These are phyloP conservation scores for Vachellia collinsii DNA, from an alignment of 306 rosid species.

Conservation along the genomic window DNA sequence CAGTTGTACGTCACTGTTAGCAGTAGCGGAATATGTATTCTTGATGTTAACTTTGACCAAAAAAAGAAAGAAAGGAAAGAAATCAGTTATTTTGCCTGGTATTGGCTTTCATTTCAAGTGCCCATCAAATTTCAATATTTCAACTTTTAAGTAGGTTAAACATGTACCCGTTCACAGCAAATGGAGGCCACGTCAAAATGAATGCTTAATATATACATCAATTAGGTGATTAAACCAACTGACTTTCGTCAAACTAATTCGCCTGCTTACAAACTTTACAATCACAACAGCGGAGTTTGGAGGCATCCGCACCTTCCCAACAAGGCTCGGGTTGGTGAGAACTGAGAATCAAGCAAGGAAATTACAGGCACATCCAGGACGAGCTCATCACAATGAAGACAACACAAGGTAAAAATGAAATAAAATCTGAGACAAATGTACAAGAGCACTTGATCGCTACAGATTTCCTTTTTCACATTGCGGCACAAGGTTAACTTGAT, in stretches of 20 bases:
- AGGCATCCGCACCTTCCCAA: background rate
- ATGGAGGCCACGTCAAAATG: background rate
- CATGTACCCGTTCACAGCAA: background rate
- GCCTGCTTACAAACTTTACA: background rate
- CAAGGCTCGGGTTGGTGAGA: background rate
- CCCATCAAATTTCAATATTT: background rate
- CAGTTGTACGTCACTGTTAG: background rate
- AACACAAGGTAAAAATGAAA: background rate
- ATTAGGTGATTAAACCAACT: background rate
- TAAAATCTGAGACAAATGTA: too few species aligned
- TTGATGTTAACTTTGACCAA: background rate
- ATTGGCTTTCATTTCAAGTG: background rate
- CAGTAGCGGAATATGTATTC: background rate
- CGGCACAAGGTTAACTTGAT: background rate
- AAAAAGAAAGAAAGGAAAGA: background rate
- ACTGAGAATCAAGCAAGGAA: background rate
- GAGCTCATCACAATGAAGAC: background rate
- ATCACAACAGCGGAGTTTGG: background rate
- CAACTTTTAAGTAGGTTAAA: background rate
- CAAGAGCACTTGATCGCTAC: background rate
- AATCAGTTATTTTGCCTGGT: background rate
- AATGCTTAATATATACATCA: background rate
- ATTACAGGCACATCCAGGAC: background rate
- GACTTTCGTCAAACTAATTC: background rate
- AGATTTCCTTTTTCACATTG: background rate